A percentile compares a stretch with the other conserved stretches of the same genome.
Evolutionary conservation across 805 yeast species (phyloP).

Genomic region (Zygosaccharomyces pseudorouxii): DNA sequence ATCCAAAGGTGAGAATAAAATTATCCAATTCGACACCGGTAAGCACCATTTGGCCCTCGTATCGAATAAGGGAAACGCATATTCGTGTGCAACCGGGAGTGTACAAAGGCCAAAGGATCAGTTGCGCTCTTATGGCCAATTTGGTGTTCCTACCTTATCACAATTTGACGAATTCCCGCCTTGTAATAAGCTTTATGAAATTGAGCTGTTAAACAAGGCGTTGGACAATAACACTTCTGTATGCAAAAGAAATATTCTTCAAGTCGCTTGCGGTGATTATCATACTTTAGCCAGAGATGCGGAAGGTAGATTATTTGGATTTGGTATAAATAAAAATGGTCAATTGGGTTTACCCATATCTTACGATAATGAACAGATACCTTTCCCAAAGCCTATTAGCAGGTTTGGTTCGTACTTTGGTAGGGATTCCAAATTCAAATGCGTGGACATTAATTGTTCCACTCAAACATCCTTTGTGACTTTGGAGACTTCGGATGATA

Average conservation of each 20-base stretch:
- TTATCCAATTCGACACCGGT: slow-evolving; percentile 55
- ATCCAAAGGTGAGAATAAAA: slow-evolving; percentile 45
- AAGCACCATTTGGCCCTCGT: slow-evolving; percentile 61
- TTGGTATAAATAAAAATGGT: slow-evolving; percentile 85
- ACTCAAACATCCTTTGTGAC: slow-evolving; percentile 59
- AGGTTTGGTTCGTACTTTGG: slow-evolving; percentile 39
- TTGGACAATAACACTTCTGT: slow-evolving; percentile 17
- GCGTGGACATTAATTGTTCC: slow-evolving; percentile 59
- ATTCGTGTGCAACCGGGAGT: slow-evolving; percentile 56
- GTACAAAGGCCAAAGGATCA: slow-evolving; percentile 18
- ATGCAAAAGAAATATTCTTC: slow-evolving; percentile 42
- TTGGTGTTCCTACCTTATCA: slow-evolving; percentile 70
- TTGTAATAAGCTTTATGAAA: slow-evolving; percentile 46
- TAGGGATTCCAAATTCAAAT: slow-evolving; percentile 42
- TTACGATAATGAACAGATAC: slow-evolving; percentile 59
- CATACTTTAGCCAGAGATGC: slow-evolving; percentile 70
- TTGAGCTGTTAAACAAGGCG: slow-evolving; percentile 31
- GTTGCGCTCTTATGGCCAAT: slow-evolving; percentile 67
- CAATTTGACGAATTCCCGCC: slow-evolving; percentile 56
- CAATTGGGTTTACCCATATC: slow-evolving; percentile 71
- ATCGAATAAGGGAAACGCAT: slow-evolving; percentile 56
- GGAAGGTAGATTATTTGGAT: slow-evolving; percentile 69
- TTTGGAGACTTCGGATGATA: slow-evolving; percentile 25
- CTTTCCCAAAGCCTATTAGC: slow-evolving; percentile 60
- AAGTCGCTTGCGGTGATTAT: slow-evolving; percentile 67